Base-by-base conservation (phyloP, 2,329 filamentous ascomycete genomes). In the Pseudogymnoascus sp. region DNA sequence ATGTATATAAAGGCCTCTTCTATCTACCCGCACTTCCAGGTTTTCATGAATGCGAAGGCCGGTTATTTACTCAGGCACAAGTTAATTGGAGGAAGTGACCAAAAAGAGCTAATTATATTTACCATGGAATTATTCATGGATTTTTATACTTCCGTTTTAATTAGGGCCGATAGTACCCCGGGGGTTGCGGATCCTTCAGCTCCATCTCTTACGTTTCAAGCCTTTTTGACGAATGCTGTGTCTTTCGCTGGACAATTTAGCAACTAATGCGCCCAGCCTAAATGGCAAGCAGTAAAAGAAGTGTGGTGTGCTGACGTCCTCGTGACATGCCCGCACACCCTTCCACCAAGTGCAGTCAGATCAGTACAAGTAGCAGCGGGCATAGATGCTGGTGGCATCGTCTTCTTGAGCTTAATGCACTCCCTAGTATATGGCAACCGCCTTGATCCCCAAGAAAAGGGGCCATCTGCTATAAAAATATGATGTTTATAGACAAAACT, bases 61-160 rank as follows among this genome's bases (percentile, higher is more conserved):
- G 1, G n/a, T 53, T 50, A 28, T 28, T 28, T n/a, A 31, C 10
- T 18, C n/a, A 31, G 10, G 46, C 8, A 34, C 46, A 31, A 12
- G 50, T 25, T 46, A 23, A n/a, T 46, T 46, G 12, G 3, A 25
- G 4, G 5, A 3, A 12, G 25, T 31, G 10, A 5, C 16, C 23
- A 6, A 5, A 34, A 56, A 18, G 7, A 18, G 2, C 8, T n/a
- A 31, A 34, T 18, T 34, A 56, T 56, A 56, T 18, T 56, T 56
- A 34, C 50, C 18, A n/a, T 18, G 5, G 3, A 53, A 56, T 56
- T 34, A 56, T 56, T 56, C 50, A 34, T 18, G 50, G 50, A 34
- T 56, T 34, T 53, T 34, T 56, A 56, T 34, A 56, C 25, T 56
- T 56, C 50, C 50, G 50, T 10, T 56, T 56, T 56, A 56, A 34